These are phyloP conservation scores for Lactarius sanguifluus DNA, from an alignment of 768 basidiomycete species.

Conservation along the genomic window DNA sequence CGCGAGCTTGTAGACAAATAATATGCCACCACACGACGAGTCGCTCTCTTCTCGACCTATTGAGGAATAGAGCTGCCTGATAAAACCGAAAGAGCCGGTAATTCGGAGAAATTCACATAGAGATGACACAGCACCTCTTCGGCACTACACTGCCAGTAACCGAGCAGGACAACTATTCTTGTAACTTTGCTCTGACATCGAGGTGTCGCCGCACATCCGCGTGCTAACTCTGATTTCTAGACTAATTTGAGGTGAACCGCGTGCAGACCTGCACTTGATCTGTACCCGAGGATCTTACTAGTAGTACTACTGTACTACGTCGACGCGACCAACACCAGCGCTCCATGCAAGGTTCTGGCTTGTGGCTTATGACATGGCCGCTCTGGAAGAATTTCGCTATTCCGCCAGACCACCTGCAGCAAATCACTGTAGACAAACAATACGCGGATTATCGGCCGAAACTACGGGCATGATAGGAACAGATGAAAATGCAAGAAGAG, in stretches of 20 bases:
- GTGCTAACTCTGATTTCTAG: not conserved
- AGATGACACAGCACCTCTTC: not conserved
- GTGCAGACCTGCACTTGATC: not conserved
- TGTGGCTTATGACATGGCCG: conserved; percentile 18
- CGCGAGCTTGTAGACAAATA: conserved; percentile 13
- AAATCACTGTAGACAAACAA: not conserved
- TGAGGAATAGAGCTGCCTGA: not conserved
- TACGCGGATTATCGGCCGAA: not conserved
- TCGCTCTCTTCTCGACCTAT: not conserved
- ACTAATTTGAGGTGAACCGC: not conserved
- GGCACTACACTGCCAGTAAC: not conserved
- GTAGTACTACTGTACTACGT: not conserved
- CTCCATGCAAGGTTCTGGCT: not conserved
- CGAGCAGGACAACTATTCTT: not conserved
- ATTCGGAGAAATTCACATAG: not conserved
- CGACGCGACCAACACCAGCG: not conserved
- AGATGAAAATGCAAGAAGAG: not conserved
- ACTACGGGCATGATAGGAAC: not conserved
- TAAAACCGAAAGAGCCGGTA: not conserved
- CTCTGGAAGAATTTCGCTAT: conserved; percentile 7
- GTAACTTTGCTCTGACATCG: not conserved
- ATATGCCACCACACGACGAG: conserved; percentile 8
- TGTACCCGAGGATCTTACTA: conserved; percentile 10
- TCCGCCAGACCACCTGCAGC: not conserved
- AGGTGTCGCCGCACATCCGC: not conserved